Evolutionary conservation across 1,139 yeast species (phyloP).

Genomic region (Tardiomyces digboiensis): DNA sequence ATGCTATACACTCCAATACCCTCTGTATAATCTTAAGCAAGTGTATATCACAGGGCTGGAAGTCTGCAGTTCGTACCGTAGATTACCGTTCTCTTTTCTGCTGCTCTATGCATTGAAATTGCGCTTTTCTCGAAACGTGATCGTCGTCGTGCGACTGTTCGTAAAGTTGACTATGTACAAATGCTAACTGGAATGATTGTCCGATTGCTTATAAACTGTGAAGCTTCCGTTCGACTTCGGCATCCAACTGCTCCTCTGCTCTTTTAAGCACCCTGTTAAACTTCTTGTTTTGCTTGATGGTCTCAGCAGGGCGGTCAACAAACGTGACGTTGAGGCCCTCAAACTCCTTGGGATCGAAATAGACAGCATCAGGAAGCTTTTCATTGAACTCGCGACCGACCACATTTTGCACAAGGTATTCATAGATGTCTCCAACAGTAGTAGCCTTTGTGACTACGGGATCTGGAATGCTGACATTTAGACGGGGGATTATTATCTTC

Average conservation of each 20-base stretch:
- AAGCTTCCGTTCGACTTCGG: not conserved
- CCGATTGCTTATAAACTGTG: not conserved
- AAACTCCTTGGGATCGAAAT: conserved; percentile 41
- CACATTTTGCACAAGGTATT: conserved; percentile 36
- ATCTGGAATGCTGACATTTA: conserved; percentile 65
- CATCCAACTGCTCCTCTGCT: conserved; percentile 24
- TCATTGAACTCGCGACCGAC: conserved; percentile 46
- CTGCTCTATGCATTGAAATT: no score
- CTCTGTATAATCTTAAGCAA: no score
- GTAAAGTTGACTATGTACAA: not conserved
- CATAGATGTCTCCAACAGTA: conserved; percentile 36
- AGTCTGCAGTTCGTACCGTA: no score
- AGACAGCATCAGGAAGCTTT: conserved; percentile 67
- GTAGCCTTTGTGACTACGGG: conserved; percentile 42
- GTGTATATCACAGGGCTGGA: no score
- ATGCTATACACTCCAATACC: not conserved
- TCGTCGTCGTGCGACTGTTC: no score
- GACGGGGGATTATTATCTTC: conserved; percentile 46
- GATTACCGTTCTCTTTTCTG: no score
- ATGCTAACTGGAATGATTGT: not conserved
- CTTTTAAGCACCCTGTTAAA: conserved; percentile 34
- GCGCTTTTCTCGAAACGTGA: no score
- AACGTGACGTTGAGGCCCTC: conserved; percentile 41
- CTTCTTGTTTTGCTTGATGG: conserved; percentile 31
- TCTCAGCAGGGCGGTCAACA: conserved; percentile 30